phyloP scores from a whole-genome alignment of 257 asterid species.

The Voacanga thouarsii region DNA sequence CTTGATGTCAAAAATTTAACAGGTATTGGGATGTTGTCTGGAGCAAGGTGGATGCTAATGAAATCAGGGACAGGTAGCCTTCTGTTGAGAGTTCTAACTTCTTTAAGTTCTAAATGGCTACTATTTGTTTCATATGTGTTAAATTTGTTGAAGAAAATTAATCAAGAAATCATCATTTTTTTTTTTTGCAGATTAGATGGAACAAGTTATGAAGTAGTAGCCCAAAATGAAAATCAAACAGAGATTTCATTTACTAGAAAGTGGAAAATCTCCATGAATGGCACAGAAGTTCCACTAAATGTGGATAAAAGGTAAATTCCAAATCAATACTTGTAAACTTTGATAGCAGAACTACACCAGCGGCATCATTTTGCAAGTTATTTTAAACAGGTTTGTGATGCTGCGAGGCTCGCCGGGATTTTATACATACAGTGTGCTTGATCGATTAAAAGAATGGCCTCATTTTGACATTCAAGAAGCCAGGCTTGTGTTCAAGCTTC shows the following conservation, averaged over 20 bases:
- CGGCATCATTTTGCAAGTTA: not conserved
- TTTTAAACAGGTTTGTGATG: slow-evolving; percentile 40
- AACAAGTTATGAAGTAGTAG: slow-evolving; percentile 35
- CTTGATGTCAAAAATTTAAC: slow-evolving; percentile 4
- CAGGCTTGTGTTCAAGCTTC: slow-evolving; percentile 49
- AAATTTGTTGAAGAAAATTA: not conserved
- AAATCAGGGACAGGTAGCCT: slow-evolving; percentile 29
- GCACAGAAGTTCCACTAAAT: slow-evolving; percentile 38
- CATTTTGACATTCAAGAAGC: slow-evolving; percentile 33
- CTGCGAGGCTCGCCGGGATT: slow-evolving; percentile 46
- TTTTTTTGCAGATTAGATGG: slow-evolving; percentile 40
- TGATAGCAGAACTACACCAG: not conserved
- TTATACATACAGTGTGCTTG: slow-evolving; percentile 45
- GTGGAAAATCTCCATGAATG: slow-evolving; percentile 29
- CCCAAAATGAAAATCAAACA: slow-evolving; percentile 29
- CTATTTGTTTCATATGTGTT: too few species aligned
- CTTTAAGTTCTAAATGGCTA: not conserved
- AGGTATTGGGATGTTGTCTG: slow-evolving; percentile 75
- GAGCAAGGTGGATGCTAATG: slow-evolving; percentile 25
- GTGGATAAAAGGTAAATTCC: slow-evolving; percentile 48
- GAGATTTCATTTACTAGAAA: slow-evolving; percentile 52
- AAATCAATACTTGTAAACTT: not conserved
- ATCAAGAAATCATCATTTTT: not conserved
- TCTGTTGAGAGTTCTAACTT: slow-evolving; percentile 29
- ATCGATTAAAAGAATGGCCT: slow-evolving; percentile 44